Percentiles rank a stretch among this genome's conserved stretches.
These are phyloP conservation scores for Cyclostephanos tholiformis DNA, from an alignment of 108 stramenopile species.

Conservation along the genomic window DNA sequence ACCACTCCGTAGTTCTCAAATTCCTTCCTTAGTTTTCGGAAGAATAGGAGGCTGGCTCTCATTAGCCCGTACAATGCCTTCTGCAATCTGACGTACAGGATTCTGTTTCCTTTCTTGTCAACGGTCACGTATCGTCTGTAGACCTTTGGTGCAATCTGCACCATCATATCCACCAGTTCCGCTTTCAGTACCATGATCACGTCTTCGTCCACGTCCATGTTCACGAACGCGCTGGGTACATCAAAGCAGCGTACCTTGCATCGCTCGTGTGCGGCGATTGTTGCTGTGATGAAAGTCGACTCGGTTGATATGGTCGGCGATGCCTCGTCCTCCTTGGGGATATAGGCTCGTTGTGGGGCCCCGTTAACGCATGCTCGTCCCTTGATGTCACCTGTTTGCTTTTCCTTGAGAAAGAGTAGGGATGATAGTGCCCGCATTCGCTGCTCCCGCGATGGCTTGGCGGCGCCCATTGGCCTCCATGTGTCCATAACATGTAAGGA, in stretches of 20 bases:
- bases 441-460: conserved; percentile 9
- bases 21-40: not conserved
- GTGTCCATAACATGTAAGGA: not conserved
- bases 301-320: conserved; percentile 34
- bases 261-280: conserved; percentile 46
- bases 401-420: conserved; percentile 44
- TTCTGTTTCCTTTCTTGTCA: not conserved
- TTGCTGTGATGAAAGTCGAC: conserved; percentile 23
- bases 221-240: conserved; percentile 54
- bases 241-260: conserved; percentile 47
- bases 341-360: conserved; percentile 26
- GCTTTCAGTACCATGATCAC: conserved; percentile 27
- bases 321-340: conserved; percentile 27
- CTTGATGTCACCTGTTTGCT: conserved; percentile 35
- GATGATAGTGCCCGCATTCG: conserved; percentile 15
- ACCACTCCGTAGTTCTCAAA: not conserved
- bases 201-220: conserved; percentile 41
- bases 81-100: conserved; percentile 23
- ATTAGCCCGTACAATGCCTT: conserved; percentile 55
- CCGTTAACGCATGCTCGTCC: conserved; percentile 37
- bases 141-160: conserved; percentile 7
- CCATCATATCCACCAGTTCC: conserved; percentile 23
- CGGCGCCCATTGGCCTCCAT: not conserved
- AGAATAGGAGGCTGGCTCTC: not conserved
- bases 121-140: not conserved